Percentiles rank a stretch among this genome's conserved stretches.
phyloP scores from a whole-genome alignment of 805 yeast genomes.

The Spencermartinsiella europaea region DNA sequence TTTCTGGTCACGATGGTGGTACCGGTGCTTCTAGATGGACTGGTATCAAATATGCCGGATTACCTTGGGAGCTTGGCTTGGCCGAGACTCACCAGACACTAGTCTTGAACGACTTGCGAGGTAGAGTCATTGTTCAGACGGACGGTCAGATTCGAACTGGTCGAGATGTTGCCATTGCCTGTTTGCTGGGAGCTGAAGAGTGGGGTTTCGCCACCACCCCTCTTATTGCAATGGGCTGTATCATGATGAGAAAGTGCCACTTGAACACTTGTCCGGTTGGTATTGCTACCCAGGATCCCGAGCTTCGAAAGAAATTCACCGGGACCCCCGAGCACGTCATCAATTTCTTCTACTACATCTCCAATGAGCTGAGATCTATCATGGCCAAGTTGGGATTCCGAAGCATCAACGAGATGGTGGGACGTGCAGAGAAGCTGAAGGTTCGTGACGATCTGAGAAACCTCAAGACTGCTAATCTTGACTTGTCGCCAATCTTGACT shows the following conservation, averaged over 20 bases:
- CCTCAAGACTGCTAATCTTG: constrained; percentile 87
- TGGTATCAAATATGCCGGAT: constrained; percentile 93
- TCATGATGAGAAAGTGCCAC: constrained; percentile 94
- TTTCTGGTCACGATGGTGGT: constrained; percentile 99
- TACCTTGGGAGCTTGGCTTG: constrained; percentile 97
- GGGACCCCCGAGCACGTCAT: constrained; percentile 99
- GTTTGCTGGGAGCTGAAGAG: constrained; percentile 95
- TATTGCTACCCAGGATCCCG: constrained; percentile 97
- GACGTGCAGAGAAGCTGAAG: constrained; percentile 84
- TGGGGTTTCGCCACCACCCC: constrained; percentile 99
- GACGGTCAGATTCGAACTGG: constrained; percentile 98
- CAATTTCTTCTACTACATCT: constrained; percentile 91
- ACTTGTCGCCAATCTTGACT: constrained; percentile 86
- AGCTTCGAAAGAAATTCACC: constrained; percentile 79
- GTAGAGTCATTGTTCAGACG: constrained; percentile 93
- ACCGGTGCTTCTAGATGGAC: constrained; percentile 99
- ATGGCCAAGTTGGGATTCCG: constrained; percentile 97
- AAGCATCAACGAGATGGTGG: constrained; percentile 96
- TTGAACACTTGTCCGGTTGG: constrained; percentile 96
- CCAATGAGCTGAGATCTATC: constrained; percentile 83
- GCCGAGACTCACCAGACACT: constrained; percentile 98
- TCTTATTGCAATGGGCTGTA: constrained; percentile 94
- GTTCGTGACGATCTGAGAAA: constrained; percentile 82
- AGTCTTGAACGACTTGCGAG: constrained; percentile 92
- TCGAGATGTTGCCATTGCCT: constrained; percentile 93